These are phyloP conservation scores for Xylaria cubensis DNA, from an alignment of 495 filamentous ascomycete genomes.

Conservation along the genomic window DNA sequence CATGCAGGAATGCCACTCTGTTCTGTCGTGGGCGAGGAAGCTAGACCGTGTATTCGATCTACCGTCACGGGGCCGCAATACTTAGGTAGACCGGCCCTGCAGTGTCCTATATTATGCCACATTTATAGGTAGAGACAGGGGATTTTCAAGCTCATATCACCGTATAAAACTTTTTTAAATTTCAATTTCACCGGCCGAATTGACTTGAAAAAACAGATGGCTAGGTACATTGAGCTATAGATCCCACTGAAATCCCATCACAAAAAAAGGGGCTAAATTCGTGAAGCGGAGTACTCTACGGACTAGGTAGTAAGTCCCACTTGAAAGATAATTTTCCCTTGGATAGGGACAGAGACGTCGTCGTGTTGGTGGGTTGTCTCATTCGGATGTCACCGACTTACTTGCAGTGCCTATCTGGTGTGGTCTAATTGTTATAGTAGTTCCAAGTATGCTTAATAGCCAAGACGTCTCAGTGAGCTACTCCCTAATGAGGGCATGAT, in stretches of 20 bases:
- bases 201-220: background rate
- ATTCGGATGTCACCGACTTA: slow-evolving; percentile 5
- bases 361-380: background rate
- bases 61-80: slow-evolving; percentile 21
- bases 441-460: background rate
- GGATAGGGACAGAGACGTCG: background rate
- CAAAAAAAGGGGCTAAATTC: background rate
- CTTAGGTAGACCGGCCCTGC: slow-evolving; percentile 33
- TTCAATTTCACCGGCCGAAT: background rate
- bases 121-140: slow-evolving; percentile 33
- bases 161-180: background rate
- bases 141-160: background rate
- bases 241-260: background rate
- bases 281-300: background rate
- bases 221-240: background rate
- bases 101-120: slow-evolving; percentile 25
- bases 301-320: background rate
- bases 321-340: background rate
- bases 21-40: background rate
- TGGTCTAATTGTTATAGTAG: background rate
- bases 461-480: background rate
- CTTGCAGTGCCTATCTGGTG: background rate
- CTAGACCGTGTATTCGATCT: slow-evolving; percentile 21
- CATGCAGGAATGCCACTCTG: slow-evolving; percentile 21
- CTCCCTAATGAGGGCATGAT: slow-evolving; percentile 22